Conservation (phyloP, 169 alveolate species). For the Theileria orientalis region DNA sequence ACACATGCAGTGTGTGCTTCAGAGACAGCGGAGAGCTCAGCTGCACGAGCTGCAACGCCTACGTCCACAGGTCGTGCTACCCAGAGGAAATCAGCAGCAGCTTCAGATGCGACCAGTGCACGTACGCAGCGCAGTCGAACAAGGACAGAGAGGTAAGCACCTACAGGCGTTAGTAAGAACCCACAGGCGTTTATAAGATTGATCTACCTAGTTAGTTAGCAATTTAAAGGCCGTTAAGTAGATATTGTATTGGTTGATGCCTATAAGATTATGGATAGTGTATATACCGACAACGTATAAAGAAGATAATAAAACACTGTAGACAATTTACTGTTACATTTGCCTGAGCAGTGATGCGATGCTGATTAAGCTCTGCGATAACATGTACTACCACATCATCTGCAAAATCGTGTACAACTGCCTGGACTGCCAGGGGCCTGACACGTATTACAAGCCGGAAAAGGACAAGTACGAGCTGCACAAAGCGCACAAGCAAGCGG, state of each 20-base stretch:
- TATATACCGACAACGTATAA: no score
- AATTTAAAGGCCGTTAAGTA: no score
- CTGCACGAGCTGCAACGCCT: background rate
- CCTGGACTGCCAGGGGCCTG: background rate
- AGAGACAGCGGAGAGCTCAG: background rate
- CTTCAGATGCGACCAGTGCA: background rate
- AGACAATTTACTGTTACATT: background rate
- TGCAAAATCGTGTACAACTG: background rate
- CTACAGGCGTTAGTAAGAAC: no score
- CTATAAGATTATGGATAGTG: no score
- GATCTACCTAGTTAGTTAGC: no score
- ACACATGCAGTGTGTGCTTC: background rate
- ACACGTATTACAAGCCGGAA: background rate
- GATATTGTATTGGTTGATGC: no score
- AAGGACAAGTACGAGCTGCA: background rate
- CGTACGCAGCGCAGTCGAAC: background rate
- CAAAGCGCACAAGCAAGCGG: background rate
- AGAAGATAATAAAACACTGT: no score
- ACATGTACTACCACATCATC: background rate
- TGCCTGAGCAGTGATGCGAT: background rate
- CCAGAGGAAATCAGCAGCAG: background rate
- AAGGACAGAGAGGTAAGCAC: background rate
- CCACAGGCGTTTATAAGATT: no score
- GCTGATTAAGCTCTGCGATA: background rate
- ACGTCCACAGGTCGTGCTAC: background rate